These are phyloP conservation scores for Massarina eburnea DNA, from an alignment of 2,329 filamentous ascomycete species.

Conservation along the genomic window DNA sequence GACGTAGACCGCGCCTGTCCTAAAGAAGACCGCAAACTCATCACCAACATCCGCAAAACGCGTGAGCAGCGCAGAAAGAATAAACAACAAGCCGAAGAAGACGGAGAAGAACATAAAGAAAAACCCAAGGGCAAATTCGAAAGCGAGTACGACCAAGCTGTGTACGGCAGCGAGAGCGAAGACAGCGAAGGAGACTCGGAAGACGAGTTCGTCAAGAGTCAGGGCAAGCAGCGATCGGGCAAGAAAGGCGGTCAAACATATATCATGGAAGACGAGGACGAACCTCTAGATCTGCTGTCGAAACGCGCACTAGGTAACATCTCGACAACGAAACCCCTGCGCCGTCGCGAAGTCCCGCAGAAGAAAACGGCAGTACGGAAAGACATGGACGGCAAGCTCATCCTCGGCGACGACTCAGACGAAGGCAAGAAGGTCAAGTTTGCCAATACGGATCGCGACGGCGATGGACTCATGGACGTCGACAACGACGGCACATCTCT, in stretches of 20 bases:
- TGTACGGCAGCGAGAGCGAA: conserved; percentile 70
- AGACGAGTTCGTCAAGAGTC: conserved; percentile 38
- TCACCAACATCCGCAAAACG: conserved; percentile 93
- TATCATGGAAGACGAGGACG: conserved; percentile 92
- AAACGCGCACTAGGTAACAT: conserved; percentile 89
- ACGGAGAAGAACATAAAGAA: conserved; percentile 49
- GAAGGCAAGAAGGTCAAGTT: conserved; percentile 31
- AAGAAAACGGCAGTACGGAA: conserved; percentile 48
- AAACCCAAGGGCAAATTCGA: conserved; percentile 68
- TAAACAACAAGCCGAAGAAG: conserved; percentile 69
- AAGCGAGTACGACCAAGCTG: conserved; percentile 93
- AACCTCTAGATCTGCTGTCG: conserved; percentile 91
- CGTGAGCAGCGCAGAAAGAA: conserved; percentile 88
- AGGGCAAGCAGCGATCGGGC: conserved; percentile 27
- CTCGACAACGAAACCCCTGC: conserved; percentile 81
- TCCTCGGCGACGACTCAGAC: conserved; percentile 61
- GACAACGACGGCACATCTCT: conserved; percentile 50
- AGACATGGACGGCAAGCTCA: conserved; percentile 77
- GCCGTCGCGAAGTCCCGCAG: conserved; percentile 56
- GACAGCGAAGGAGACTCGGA: conserved; percentile 54
- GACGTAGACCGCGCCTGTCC: conserved; percentile 78
- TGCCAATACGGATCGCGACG: conserved; percentile 30
- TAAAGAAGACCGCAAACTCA: conserved; percentile 83
- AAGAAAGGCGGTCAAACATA: conserved; percentile 65
- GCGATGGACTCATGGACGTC: conserved; percentile 62